These are phyloP conservation scores for Trichoderma harzianum DNA, from an alignment of 2,329 filamentous ascomycete species.

Conservation along the genomic window DNA sequence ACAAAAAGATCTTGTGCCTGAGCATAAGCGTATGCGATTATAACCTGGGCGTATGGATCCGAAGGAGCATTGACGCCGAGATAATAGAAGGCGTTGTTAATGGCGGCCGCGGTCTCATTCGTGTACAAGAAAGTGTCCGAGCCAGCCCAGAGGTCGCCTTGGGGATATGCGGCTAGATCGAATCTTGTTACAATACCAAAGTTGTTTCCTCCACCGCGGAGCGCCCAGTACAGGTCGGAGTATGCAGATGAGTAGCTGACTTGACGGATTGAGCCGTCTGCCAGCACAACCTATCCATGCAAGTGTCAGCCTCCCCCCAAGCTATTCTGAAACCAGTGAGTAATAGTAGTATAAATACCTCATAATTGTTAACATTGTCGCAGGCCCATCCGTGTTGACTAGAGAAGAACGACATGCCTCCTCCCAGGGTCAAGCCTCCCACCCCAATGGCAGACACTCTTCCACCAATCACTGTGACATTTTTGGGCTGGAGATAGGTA, in stretches of 20 bases:
- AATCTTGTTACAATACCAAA: constrained; percentile 29
- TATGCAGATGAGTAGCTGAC: neutral
- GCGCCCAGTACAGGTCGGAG: constrained; percentile 8
- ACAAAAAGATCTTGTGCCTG: constrained; percentile 19
- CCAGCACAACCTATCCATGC: neutral
- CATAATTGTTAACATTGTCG: constrained; percentile 13
- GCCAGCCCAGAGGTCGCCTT: constrained; percentile 39
- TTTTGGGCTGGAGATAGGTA: constrained; percentile 28
- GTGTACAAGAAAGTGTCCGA: constrained; percentile 30
- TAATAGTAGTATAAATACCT: neutral
- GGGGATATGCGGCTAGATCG: constrained; percentile 37
- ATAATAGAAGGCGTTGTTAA: constrained; percentile 25
- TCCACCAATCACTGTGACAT: constrained; percentile 38
- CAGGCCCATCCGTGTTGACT: constrained; percentile 18
- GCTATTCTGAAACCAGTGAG: no score
- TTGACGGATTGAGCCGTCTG: constrained; percentile 10
- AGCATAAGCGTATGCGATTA: constrained; percentile 25
- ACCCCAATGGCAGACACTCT: constrained; percentile 40
- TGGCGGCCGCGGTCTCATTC: constrained; percentile 22
- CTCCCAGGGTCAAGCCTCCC: constrained; percentile 18
- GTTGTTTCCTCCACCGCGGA: constrained; percentile 14
- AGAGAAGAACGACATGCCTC: constrained; percentile 23
- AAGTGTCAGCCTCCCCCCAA: neutral
- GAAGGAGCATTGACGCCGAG: constrained; percentile 22
- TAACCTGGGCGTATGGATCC: constrained; percentile 25